These are phyloP conservation scores for Lodderomyces parapsilosis DNA, from an alignment of 1,139 yeast genomes.

Conservation along the genomic window DNA sequence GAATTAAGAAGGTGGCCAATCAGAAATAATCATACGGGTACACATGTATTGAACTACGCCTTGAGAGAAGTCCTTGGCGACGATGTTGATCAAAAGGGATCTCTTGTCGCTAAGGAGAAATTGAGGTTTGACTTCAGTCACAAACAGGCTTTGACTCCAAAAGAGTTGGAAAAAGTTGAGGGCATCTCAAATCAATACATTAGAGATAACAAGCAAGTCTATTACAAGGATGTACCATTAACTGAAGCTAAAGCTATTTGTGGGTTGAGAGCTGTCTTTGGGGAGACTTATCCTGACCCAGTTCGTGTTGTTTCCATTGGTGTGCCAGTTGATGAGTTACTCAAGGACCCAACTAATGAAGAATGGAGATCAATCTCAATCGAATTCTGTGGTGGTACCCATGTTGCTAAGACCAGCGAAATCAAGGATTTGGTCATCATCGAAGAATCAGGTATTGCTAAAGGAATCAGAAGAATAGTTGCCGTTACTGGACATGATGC, in stretches of 20 bases:
- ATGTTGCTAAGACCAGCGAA: slow-evolving; percentile 87
- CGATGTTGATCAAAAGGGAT: slow-evolving; percentile 92
- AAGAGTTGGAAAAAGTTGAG: slow-evolving; percentile 77
- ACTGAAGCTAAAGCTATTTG: slow-evolving; percentile 67
- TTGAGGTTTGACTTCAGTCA: slow-evolving; percentile 94
- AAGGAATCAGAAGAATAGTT: slow-evolving; percentile 96
- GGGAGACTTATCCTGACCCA: slow-evolving; percentile 98
- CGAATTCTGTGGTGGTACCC: slow-evolving; percentile 99
- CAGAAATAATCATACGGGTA: slow-evolving; percentile 97
- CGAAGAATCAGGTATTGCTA: slow-evolving; percentile 97
- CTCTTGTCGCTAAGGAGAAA: slow-evolving; percentile 93
- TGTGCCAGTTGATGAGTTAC: slow-evolving; percentile 76
- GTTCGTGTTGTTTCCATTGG: slow-evolving; percentile 98
- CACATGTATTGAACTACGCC: slow-evolving; percentile 90
- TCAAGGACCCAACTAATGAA: slow-evolving; percentile 64
- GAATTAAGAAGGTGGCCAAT: slow-evolving; percentile 96
- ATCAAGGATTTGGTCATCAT: slow-evolving; percentile 85
- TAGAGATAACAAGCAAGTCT: slow-evolving; percentile 68
- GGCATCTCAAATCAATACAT: slow-evolving; percentile 69
- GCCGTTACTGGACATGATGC: slow-evolving; percentile 95
- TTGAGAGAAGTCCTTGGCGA: slow-evolving; percentile 84
- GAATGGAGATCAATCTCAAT: slow-evolving; percentile 79
- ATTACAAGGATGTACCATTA: slow-evolving; percentile 78
- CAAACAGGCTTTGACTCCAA: slow-evolving; percentile 72
- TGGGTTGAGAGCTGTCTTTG: slow-evolving; percentile 96